A percentile compares a stretch with the other conserved stretches of the same genome.
Evolutionary conservation across 2,329 filamentous ascomycete genomes (phyloP).

Genomic region (Stagonosporopsis chrysanthemi): DNA sequence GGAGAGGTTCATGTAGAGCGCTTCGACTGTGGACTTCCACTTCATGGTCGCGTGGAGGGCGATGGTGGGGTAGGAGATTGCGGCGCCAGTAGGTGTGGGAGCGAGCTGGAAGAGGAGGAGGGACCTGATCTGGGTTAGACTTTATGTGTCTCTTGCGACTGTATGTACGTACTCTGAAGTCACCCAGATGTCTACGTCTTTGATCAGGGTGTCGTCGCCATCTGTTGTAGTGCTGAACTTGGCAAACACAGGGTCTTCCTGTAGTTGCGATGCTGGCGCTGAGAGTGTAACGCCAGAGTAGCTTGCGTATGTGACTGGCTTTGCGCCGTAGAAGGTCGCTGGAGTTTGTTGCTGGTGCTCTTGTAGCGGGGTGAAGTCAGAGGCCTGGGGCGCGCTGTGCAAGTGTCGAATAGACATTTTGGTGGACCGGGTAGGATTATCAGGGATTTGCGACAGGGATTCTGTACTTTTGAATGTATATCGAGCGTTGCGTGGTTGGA

Average conservation of each 20-base stretch:
- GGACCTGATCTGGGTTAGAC: slow-evolving; percentile 47
- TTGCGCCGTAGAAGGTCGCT: slow-evolving; percentile 72
- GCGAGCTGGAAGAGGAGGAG: slow-evolving; percentile 69
- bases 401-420: slow-evolving; percentile 59
- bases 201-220: slow-evolving; percentile 41
- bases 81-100: slow-evolving; percentile 65
- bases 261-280: slow-evolving; percentile 63
- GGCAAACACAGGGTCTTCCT: slow-evolving; percentile 56
- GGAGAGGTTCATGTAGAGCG: slow-evolving; percentile 48
- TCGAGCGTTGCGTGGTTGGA: not conserved
- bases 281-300: slow-evolving; percentile 65
- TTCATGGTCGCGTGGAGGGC: slow-evolving; percentile 78
- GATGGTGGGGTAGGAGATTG: slow-evolving; percentile 77
- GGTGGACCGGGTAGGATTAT: not conserved
- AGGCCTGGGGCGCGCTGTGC: slow-evolving; percentile 61
- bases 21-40: slow-evolving; percentile 48
- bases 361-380: slow-evolving; percentile 69
- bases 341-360: slow-evolving; percentile 78
- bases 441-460: not conserved
- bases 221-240: slow-evolving; percentile 50
- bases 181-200: slow-evolving; percentile 57
- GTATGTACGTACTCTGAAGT: slow-evolving; percentile 51
- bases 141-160: not conserved
- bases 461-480: not conserved
- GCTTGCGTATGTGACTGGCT: slow-evolving; percentile 74